These are phyloP conservation scores for Datisca glomerata DNA, from an alignment of 306 rosid genomes.

Conservation along the genomic window DNA sequence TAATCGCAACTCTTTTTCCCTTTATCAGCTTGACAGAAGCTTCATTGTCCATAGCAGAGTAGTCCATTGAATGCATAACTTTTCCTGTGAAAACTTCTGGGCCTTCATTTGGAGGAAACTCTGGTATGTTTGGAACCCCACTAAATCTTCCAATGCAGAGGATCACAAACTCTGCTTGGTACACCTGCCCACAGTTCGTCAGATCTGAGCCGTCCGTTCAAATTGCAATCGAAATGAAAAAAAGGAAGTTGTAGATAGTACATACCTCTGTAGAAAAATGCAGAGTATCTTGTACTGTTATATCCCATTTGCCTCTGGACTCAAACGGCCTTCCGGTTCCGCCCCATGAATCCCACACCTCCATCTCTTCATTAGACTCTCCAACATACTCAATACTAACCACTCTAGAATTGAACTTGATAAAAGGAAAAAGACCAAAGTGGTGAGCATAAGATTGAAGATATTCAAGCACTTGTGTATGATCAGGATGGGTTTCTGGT, in stretches of 20 bases:
- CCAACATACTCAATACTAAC: slow-evolving; percentile 28
- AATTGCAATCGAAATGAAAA: neutral
- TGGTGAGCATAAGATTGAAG: slow-evolving; percentile 31
- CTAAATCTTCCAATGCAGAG: slow-evolving; percentile 40
- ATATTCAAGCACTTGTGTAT: slow-evolving; percentile 22
- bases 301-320: slow-evolving; percentile 36
- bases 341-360: slow-evolving; percentile 37
- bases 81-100: slow-evolving; percentile 38
- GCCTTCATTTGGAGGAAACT: slow-evolving; percentile 28
- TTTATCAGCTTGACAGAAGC: slow-evolving; percentile 26
- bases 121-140: slow-evolving; percentile 42
- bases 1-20: slow-evolving; percentile 21
- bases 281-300: slow-evolving; percentile 29
- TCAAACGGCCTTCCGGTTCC: slow-evolving; percentile 35
- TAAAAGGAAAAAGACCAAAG: slow-evolving; percentile 23
- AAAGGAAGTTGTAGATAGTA: neutral
- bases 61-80: slow-evolving; percentile 50
- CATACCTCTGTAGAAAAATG: slow-evolving; percentile 18
- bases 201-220: neutral
- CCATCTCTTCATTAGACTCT: slow-evolving; percentile 20
- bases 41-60: slow-evolving; percentile 22
- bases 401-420: slow-evolving; percentile 38
- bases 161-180: slow-evolving; percentile 38
- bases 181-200: slow-evolving; percentile 17
- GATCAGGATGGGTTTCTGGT: slow-evolving; percentile 17